Evolutionary conservation across 768 basidiomycete species (phyloP), one percentile per base, ranked within the genome.

Genomic region (Tylopilus vinaceipallidus): DNA sequence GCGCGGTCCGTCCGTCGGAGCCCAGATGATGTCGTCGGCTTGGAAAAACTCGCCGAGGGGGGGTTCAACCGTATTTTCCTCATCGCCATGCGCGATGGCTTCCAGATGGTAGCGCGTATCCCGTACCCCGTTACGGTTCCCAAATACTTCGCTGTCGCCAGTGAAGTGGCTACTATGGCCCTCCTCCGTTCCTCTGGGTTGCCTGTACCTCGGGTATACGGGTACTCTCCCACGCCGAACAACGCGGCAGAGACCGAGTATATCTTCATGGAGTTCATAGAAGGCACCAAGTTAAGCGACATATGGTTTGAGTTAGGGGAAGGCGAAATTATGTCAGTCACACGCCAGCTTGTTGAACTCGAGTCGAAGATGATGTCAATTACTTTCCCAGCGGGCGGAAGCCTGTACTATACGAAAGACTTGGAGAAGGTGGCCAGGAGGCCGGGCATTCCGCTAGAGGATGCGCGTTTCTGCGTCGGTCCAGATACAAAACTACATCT

Each of bases 1-100:
- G 75, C 75, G 7, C n/a, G 73, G 64, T 71, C 75, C 24, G 67
- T 77, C 14, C 40, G 50, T 56, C 69, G 66, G 9, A 73, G 55
- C 57, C 60, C 64, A 64, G 53, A 53, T 13, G 72, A 78, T 62
- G 50, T 79, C 61, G 62, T 61, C 58, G 41, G 24, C 52, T 32
- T 77, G 0, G 6, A 2, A 49, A 79, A 77, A 56, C 74, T 79
- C 30, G 75, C 66, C 42, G 78, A 80, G 67, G 60, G 54, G 30
- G 58, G 67, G 6, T 63, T 66, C 34, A 68, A 68, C 47, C 64
- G 63, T 39, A 58, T 56, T 38, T 69, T 69, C 49, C 58, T 69
- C 46, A 57, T 69, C 52, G 63, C 62, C 34, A 45, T 69, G 57
- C 50, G 36, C 34, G 35, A 24, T 40, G 61, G 52, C 44, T 60